Evolutionary conservation across 495 filamentous ascomycete species (phyloP).

Genomic region (Aspergillus coremiiformis): DNA sequence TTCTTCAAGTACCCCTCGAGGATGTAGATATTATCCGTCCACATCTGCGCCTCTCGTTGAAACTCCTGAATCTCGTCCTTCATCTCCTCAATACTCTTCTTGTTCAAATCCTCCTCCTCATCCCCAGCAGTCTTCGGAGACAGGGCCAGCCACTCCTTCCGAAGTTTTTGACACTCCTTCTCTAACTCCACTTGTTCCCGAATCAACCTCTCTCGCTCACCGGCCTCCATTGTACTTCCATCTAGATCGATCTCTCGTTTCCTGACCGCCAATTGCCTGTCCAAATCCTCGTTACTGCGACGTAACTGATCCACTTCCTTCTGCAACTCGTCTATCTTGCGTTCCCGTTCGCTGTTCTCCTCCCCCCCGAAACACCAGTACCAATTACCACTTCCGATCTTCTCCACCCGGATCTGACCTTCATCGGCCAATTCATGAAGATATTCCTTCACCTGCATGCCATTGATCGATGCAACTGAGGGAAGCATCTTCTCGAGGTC

Average conservation of each 20-base stretch:
- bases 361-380: slow-evolving; percentile 70
- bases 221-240: slow-evolving; percentile 9
- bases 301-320: slow-evolving; percentile 49
- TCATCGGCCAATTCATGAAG: slow-evolving; percentile 59
- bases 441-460: slow-evolving; percentile 65
- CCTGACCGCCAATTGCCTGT: slow-evolving; percentile 20
- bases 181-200: slow-evolving; percentile 21
- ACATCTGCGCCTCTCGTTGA: slow-evolving; percentile 42
- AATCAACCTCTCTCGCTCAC: slow-evolving; percentile 20
- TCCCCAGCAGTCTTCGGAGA: slow-evolving; percentile 36
- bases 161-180: slow-evolving; percentile 21
- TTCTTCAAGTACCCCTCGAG: slow-evolving; percentile 55
- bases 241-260: slow-evolving; percentile 15
- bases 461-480: slow-evolving; percentile 57
- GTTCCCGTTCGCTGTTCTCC: slow-evolving; percentile 47
- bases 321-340: slow-evolving; percentile 39
- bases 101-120: no score
- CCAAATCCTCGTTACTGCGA: slow-evolving; percentile 17
- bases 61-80: slow-evolving; percentile 41
- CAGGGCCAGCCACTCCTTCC: slow-evolving; percentile 10
- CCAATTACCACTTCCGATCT: slow-evolving; percentile 77
- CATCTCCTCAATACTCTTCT: slow-evolving; percentile 45
- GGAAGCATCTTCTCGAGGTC: slow-evolving; percentile 68
- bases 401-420: slow-evolving; percentile 60
- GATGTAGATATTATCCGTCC: slow-evolving; percentile 58